Evolutionary conservation across 1,139 yeast genomes (phyloP).

Genomic region (Meyerozyma athensensis): DNA sequence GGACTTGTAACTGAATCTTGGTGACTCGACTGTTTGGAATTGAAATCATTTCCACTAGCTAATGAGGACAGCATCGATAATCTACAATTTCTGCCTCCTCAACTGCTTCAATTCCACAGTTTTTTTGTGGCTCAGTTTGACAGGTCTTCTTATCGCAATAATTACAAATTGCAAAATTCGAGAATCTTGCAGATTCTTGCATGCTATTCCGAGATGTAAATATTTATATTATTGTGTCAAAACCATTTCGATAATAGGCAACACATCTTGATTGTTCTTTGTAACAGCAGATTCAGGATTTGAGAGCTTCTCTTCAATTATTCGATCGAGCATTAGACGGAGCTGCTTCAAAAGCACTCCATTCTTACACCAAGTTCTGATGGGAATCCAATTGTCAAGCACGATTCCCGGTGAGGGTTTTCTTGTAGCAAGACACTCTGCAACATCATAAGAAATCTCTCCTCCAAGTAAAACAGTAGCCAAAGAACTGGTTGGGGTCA

Average conservation of each 20-base stretch:
- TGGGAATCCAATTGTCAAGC: slow-evolving; percentile 75
- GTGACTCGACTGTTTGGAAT: neutral
- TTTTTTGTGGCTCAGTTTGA: too few relatives aligned
- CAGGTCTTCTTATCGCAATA: too few relatives aligned
- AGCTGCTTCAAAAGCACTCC: slow-evolving; percentile 78
- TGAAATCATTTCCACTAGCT: neutral
- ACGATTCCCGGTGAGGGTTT: slow-evolving; percentile 58
- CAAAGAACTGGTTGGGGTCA: slow-evolving; percentile 73
- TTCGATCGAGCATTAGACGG: slow-evolving; percentile 58
- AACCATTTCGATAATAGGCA: slow-evolving; percentile 14
- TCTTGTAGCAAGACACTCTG: slow-evolving; percentile 28
- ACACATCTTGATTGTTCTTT: slow-evolving; percentile 13
- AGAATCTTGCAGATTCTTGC: too few relatives aligned
- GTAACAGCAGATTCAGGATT: slow-evolving; percentile 16
- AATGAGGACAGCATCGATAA: neutral
- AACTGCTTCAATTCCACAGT: too few relatives aligned
- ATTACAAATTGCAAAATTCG: too few relatives aligned
- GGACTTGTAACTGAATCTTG: neutral
- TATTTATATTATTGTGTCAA: slow-evolving; percentile 5
- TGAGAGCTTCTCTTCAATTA: slow-evolving; percentile 51
- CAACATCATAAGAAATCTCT: slow-evolving; percentile 62
- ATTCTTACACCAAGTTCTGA: slow-evolving; percentile 90
- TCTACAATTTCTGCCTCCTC: too few relatives aligned
- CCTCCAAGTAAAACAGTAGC: slow-evolving; percentile 80
- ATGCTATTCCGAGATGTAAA: too few relatives aligned